Percentiles rank a stretch among this genome's conserved stretches.
Conservation (phyloP, 2,329 filamentous ascomycete genomes). For the Trichoderma lentiforme region DNA sequence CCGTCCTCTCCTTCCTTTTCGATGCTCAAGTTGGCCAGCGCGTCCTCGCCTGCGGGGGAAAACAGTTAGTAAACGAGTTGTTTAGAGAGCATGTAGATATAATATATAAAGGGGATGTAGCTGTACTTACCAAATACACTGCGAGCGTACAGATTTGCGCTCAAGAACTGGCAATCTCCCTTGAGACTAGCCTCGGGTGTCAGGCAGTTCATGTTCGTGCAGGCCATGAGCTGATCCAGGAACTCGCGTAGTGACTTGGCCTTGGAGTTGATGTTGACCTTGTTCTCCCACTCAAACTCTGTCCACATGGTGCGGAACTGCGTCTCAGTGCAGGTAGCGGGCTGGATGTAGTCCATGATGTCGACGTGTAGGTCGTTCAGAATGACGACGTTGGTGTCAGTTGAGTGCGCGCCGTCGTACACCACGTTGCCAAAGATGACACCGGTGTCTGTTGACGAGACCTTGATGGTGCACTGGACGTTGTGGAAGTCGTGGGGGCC, state of each 20-base stretch:
- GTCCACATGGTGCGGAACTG: conserved; percentile 99
- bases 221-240: conserved; percentile 90
- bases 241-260: conserved; percentile 89
- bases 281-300: conserved; percentile 99
- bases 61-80: background rate
- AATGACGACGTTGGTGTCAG: conserved; percentile 94
- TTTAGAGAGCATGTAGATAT: background rate
- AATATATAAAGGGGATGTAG: too few relatives aligned
- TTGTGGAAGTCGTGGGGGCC: conserved; percentile 96
- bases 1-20: conserved; percentile 96
- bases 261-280: conserved; percentile 99
- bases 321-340: conserved; percentile 92
- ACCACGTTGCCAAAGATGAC: conserved; percentile 99
- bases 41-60: conserved; percentile 76
- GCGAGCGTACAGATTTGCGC: conserved; percentile 91
- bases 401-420: conserved; percentile 89
- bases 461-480: conserved; percentile 97
- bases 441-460: conserved; percentile 94
- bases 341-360: conserved; percentile 99
- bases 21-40: conserved; percentile 93
- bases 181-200: conserved; percentile 95
- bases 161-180: conserved; percentile 96
- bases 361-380: conserved; percentile 97
- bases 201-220: conserved; percentile 97
- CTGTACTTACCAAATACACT: conserved; percentile 89